phyloP scores from a whole-genome alignment of 2,329 filamentous ascomycete genomes.

The Nigrograna mackinnonii region DNA sequence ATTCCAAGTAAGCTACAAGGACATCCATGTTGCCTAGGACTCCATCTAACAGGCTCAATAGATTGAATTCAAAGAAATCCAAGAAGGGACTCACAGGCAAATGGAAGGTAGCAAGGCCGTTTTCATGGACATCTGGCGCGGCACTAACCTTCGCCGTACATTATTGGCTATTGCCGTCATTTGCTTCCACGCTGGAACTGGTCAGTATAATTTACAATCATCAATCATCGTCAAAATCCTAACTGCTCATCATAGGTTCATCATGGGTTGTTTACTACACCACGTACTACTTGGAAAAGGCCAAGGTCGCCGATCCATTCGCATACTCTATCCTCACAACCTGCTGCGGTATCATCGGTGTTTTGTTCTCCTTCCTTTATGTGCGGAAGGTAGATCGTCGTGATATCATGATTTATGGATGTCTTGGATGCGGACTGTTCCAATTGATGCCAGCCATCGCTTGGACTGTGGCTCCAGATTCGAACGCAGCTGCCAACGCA shows the following conservation, averaged over 20 bases:
- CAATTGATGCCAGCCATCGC: slow-evolving; percentile 52
- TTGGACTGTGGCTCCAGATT: neutral
- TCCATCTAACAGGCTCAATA: no score
- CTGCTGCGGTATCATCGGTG: slow-evolving; percentile 53
- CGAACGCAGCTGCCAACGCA: neutral
- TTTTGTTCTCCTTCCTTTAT: slow-evolving; percentile 51
- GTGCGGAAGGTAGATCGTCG: slow-evolving; percentile 7
- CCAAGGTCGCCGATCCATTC: slow-evolving; percentile 47
- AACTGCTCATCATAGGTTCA: slow-evolving; percentile 12
- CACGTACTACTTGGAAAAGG: slow-evolving; percentile 63
- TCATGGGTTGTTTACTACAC: slow-evolving; percentile 12
- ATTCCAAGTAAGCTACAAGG: slow-evolving; percentile 39
- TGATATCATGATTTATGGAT: slow-evolving; percentile 40
- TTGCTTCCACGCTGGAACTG: slow-evolving; percentile 21
- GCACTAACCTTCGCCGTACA: slow-evolving; percentile 28
- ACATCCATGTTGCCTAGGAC: no score
- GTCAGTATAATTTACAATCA: slow-evolving; percentile 1
- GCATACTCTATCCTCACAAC: slow-evolving; percentile 58
- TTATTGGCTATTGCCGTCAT: slow-evolving; percentile 14
- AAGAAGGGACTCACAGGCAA: slow-evolving; percentile 7
- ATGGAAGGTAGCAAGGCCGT: slow-evolving; percentile 11
- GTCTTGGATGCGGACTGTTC: slow-evolving; percentile 53
- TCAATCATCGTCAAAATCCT: slow-evolving; percentile 7
- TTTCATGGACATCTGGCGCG: slow-evolving; percentile 27
- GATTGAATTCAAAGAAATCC: slow-evolving; percentile 14